phyloP scores from a whole-genome alignment of 768 basidiomycete genomes.

The Rhodosporidiobolus odoratus region DNA sequence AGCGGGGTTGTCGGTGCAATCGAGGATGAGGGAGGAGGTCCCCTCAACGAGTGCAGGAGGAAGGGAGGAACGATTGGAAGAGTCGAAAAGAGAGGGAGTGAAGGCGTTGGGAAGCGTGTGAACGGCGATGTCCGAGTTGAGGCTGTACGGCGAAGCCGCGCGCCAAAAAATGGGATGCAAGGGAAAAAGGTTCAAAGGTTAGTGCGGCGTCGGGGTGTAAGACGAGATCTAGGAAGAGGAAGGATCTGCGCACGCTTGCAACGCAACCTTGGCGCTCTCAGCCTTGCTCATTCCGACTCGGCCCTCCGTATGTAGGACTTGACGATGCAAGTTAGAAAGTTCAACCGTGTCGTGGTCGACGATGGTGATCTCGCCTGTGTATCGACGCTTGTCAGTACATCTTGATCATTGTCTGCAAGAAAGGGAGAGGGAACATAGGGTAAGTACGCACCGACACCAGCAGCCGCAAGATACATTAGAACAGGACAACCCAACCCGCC shows the following conservation, averaged over 20 bases:
- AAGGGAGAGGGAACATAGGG: neutral
- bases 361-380: constrained; percentile 70
- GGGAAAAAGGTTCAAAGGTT: too few relatives aligned
- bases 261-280: constrained; percentile 66
- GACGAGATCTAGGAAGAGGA: constrained; percentile 1
- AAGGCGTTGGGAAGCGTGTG: constrained; percentile 51
- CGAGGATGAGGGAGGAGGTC: constrained; percentile 69
- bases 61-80: constrained; percentile 36
- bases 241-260: constrained; percentile 59
- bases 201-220: too few relatives aligned
- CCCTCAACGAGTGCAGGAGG: neutral
- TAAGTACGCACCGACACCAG: constrained; percentile 74
- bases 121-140: constrained; percentile 66
- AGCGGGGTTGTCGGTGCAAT: constrained; percentile 90
- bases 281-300: constrained; percentile 74
- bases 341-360: constrained; percentile 85
- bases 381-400: neutral
- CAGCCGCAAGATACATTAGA: constrained; percentile 85
- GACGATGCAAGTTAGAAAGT: constrained; percentile 82
- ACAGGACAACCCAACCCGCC: constrained; percentile 95
- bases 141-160: constrained; percentile 49
- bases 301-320: constrained; percentile 73
- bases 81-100: constrained; percentile 39
- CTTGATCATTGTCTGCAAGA: neutral
- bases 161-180: neutral